Evolutionary conservation across 2,329 filamentous ascomycete species (phyloP).

Genomic region (Colletotrichum sp.): DNA sequence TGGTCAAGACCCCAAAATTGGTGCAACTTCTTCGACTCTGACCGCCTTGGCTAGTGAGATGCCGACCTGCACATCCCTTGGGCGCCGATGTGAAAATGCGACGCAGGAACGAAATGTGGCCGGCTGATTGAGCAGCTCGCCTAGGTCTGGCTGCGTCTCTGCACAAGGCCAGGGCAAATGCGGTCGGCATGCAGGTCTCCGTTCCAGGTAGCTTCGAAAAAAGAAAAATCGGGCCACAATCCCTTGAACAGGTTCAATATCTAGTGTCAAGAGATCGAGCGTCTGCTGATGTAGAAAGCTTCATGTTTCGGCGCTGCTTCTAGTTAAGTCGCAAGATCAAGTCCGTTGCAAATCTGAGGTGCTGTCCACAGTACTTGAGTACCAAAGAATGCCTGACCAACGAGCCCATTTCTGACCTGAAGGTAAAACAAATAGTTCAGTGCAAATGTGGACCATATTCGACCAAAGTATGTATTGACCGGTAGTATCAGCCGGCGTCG

Average conservation of each 20-base stretch:
- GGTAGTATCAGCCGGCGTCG: neutral
- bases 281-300: neutral
- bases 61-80: neutral
- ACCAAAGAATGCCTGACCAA: neutral
- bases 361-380: neutral
- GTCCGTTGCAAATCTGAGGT: neutral
- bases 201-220: neutral
- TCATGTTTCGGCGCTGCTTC: neutral
- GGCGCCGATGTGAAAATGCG: neutral
- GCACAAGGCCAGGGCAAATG: neutral
- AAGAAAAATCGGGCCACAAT: neutral
- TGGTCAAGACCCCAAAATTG: neutral
- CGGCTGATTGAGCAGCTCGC: neutral
- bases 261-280: neutral
- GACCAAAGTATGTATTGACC: neutral
- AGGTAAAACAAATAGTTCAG: neutral
- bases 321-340: neutral
- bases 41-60: slow-evolving; percentile 2
- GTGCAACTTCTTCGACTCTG: slow-evolving; percentile 1
- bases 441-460: neutral
- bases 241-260: neutral
- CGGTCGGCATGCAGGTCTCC: neutral
- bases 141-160: neutral
- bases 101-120: neutral
- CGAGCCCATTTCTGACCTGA: neutral